These are phyloP conservation scores for Prunus yedoensis DNA, from an alignment of 331 rosid genomes.

Conservation along the genomic window DNA sequence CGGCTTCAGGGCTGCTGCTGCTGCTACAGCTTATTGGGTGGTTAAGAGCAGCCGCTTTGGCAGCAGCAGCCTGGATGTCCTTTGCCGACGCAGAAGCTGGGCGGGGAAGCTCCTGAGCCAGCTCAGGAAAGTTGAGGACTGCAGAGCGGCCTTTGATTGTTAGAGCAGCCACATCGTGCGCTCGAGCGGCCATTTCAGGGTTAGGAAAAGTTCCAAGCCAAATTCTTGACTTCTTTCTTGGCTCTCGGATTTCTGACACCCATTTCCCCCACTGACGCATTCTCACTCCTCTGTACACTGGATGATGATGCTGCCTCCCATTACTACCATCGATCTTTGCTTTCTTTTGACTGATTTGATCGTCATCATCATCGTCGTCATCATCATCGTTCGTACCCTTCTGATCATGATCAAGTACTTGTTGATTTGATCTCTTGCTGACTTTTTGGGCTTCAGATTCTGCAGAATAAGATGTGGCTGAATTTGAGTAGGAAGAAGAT, in stretches of 20 bases:
- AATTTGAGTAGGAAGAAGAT: slow-evolving; percentile 35
- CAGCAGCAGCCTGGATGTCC: slow-evolving; percentile 80
- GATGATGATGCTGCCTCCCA: slow-evolving; percentile 38
- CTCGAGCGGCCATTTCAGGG: slow-evolving; percentile 85
- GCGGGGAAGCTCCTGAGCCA: slow-evolving; percentile 53
- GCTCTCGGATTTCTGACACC: slow-evolving; percentile 86
- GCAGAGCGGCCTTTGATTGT: slow-evolving; percentile 65
- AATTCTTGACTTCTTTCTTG: slow-evolving; percentile 74
- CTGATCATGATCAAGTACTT: not conserved
- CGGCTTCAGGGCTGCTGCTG: slow-evolving; percentile 6
- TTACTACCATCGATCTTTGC: slow-evolving; percentile 4
- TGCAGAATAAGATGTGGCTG: slow-evolving; percentile 16
- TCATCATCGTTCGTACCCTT: not conserved
- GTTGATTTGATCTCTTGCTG: not conserved
- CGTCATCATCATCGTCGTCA: not conserved
- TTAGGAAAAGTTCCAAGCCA: slow-evolving; percentile 79
- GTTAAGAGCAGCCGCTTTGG: slow-evolving; percentile 50
- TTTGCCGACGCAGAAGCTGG: slow-evolving; percentile 56
- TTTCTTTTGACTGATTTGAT: slow-evolving; percentile 8
- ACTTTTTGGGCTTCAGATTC: slow-evolving; percentile 10
- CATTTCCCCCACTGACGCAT: slow-evolving; percentile 83
- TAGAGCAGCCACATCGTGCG: slow-evolving; percentile 78
- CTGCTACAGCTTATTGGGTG: not conserved
- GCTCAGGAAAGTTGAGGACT: slow-evolving; percentile 72
- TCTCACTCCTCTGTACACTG: slow-evolving; percentile 69